Evolutionary conservation across 805 yeast species (phyloP).

Genomic region (Lachancea sp.): DNA sequence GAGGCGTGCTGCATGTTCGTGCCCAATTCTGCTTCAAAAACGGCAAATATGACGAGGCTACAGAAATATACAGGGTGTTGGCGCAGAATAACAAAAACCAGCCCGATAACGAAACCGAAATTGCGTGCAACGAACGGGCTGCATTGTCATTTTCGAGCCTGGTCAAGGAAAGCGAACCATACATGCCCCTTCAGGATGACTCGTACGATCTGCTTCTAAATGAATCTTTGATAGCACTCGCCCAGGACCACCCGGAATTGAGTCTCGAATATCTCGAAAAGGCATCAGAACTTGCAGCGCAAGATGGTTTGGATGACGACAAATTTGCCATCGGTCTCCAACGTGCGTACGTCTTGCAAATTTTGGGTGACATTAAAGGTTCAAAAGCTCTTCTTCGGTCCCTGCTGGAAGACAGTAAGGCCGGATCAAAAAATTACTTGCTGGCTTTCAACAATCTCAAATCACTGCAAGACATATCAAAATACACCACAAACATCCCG

Average conservation of each 20-base stretch:
- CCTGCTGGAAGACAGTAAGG: constrained; percentile 20
- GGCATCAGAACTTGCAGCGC: constrained; percentile 40
- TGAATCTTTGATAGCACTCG: constrained; percentile 49
- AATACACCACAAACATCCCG: constrained; percentile 26
- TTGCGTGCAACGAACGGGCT: constrained; percentile 65
- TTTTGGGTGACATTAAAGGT: constrained; percentile 33
- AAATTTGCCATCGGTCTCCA: constrained; percentile 58
- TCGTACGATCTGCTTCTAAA: constrained; percentile 63
- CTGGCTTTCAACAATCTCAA: constrained; percentile 30
- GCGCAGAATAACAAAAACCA: constrained; percentile 33
- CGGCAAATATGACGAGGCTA: constrained; percentile 47
- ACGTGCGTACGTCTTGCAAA: constrained; percentile 48
- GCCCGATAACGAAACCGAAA: constrained; percentile 42
- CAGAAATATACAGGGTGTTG: constrained; percentile 45
- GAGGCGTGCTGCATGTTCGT: constrained; percentile 43
- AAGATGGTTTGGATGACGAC: constrained; percentile 40
- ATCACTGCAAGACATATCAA: constrained; percentile 27
- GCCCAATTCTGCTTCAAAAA: constrained; percentile 48
- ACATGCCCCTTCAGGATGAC: constrained; percentile 19
- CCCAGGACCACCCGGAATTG: constrained; percentile 35
- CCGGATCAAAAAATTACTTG: constrained; percentile 26
- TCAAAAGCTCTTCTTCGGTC: constrained; percentile 35
- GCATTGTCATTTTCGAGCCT: constrained; percentile 32
- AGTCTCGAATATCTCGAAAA: constrained; percentile 40
- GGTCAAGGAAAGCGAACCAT: constrained; percentile 9